phyloP scores from a whole-genome alignment of 345 rosid genomes.

The Brassica rapa region DNA sequence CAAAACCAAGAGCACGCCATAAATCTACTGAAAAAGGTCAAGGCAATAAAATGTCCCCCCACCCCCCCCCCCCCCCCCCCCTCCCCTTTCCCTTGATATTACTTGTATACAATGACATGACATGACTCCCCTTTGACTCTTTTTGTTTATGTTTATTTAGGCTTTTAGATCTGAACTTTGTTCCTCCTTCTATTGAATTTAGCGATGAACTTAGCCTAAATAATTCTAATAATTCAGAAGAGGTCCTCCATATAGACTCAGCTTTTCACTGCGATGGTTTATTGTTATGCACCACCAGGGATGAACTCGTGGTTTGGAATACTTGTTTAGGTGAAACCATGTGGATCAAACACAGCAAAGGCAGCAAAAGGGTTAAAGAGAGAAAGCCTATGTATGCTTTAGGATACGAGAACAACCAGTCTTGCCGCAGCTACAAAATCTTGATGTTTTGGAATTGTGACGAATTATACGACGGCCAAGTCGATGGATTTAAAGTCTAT shows the following conservation, averaged over 20 bases:
- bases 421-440: constrained; percentile 4
- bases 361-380: too few species aligned
- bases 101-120: too few species aligned
- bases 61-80: too few species aligned
- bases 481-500: neutral
- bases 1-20: too few species aligned
- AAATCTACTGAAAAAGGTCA: too few species aligned
- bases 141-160: neutral
- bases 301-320: neutral
- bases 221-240: neutral
- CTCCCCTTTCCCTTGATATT: too few species aligned
- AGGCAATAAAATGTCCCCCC: too few species aligned
- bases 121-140: too few species aligned
- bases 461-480: neutral
- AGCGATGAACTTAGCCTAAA: neutral
- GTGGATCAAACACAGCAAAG: neutral
- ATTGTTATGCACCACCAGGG: too few species aligned
- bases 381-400: neutral
- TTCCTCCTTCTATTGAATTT: neutral
- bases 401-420: neutral
- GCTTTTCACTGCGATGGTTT: neutral
- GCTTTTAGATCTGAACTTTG: neutral
- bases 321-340: neutral
- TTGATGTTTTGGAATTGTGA: neutral
- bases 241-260: neutral